Evolutionary conservation across 2,329 filamentous ascomycete species (phyloP), one percentile per base, ranked within the genome.

Genomic region (Myriosclerotinia scirpicola): DNA sequence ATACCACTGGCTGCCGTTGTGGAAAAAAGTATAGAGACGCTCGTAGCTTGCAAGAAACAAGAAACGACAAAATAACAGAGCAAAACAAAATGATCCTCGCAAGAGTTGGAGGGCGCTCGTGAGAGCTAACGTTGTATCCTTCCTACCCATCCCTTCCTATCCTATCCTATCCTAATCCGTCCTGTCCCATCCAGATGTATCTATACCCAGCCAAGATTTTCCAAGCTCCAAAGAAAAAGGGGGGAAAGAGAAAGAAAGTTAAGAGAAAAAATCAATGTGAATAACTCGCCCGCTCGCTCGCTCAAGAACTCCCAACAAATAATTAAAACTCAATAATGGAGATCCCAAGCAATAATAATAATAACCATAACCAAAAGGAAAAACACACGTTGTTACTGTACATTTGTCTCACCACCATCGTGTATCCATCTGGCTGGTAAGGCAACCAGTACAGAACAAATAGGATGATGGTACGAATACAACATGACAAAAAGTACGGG

Each of bases 71-170:
- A 34, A 4, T 17, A 11, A 48, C 48, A 15, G 17, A 48, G 12
- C 56, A 26, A 48, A 59, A 5, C 22, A n/a, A 54, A 34, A 54
- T 11, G 17, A n/a, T 44, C 61, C 17, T 44, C 50, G 17, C 61
- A 48, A 48, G 9, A 20, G 22, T 44, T 62, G 44, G 42, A 50
- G 34, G 40, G 50, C 36, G 61, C 61, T 44, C 50, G 61, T n/a
- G 61, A 64, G 61, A 55, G 50, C 61, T 34, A 64, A 55, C 61
- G 52, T 64, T 64, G 48, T 64, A 50, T 30, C 34, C 46, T 38
- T 52, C 58, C 48, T 30, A 44, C 17, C 60, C 22, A 42, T 38
- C 44, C 59, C 48, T 15, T 48, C 46, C 56, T 26, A 20, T 59
- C 55, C 55, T 12, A 42, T 30, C 34, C 60, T 36, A 34, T 59